Base-by-base conservation (phyloP, 2,329 filamentous ascomycete species). In the Colletotrichum phormii region DNA sequence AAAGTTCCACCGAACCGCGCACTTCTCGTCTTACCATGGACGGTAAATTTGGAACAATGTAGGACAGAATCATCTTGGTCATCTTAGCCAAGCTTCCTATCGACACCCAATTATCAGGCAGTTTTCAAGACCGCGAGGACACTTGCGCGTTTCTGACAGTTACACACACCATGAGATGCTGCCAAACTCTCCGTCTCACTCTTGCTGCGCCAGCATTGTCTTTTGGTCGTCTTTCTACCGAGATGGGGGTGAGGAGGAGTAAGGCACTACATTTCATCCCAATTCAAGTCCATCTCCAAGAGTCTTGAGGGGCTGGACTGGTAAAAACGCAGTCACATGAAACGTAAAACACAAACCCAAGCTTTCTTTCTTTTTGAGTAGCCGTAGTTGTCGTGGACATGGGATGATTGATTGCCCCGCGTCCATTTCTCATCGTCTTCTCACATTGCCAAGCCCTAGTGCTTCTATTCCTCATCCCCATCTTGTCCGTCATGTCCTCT, bases 101-200 rank as follows among this genome's bases (percentile, higher is more conserved):
- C 4, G 37, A 12, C 6, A 5, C 5, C 22, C 8, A 13, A 24
- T 12, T 7, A 12, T n/a, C 13, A 26, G 13, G 15, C 54, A 29
- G 26, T 42, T 11, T 18, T 15, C 61, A 24, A 53, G 64, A 67
- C 55, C 37, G 53, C 67, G 67, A 71, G 31, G 33, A 33, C 67
- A 61, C 49, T 67, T 67, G 67, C 63, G 63, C 67, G 67, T 71
- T 57, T 67, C 22, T 15, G 29, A 51, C 42, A 49, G 42, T 49
- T 9, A 11, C 18, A 49, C 18, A 49, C 42, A 24, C n/a, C 26
- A 35, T 3, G 5, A 35, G 37, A 71, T 37, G 67, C 22, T 57
- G 26, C 61, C n/a, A 29, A 22, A 11, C 22, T 57, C 31, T n/a
- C 31, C 57, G 26, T 22, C 51, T 62, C 29, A 26, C 26, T 8